phyloP scores from a whole-genome alignment of 768 basidiomycete species.

The Suillus luteus region DNA sequence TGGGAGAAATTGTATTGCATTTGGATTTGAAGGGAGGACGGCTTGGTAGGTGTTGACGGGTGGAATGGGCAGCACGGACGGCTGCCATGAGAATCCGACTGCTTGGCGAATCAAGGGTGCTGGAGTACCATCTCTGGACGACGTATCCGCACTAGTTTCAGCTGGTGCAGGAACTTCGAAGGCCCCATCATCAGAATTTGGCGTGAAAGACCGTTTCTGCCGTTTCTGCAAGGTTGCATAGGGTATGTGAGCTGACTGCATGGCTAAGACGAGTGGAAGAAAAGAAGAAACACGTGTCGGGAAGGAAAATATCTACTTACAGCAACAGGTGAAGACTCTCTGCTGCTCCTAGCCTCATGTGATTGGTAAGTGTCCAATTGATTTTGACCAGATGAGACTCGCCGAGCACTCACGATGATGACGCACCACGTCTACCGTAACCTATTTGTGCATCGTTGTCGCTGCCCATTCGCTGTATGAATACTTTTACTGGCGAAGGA shows the following conservation, averaged over 20 bases:
- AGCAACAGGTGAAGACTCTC: conserved; percentile 53
- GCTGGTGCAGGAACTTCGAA: conserved; percentile 40
- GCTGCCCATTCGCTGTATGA: conserved; percentile 18
- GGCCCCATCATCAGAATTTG: conserved; percentile 53
- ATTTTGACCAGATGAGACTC: neutral
- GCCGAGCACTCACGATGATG: conserved; percentile 36
- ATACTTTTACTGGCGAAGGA: neutral
- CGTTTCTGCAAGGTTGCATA: conserved; percentile 35
- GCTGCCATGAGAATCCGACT: conserved; percentile 51
- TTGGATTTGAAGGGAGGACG: conserved; percentile 23
- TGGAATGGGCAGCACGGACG: conserved; percentile 26
- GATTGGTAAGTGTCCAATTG: conserved; percentile 10
- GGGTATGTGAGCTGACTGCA: conserved; percentile 4
- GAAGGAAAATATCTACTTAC: conserved; percentile 33
- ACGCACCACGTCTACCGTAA: conserved; percentile 38
- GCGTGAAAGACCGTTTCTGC: conserved; percentile 52
- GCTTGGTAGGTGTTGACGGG: conserved; percentile 35
- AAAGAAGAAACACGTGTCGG: conserved; percentile 1
- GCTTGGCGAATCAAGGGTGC: conserved; percentile 60
- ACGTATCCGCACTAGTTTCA: conserved; percentile 43
- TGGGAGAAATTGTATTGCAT: conserved; percentile 48
- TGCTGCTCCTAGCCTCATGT: conserved; percentile 49
- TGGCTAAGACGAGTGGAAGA: neutral
- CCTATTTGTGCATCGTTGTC: conserved; percentile 28
- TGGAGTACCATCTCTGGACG: conserved; percentile 43